Evolutionary conservation across 2,329 filamentous ascomycete species (phyloP), one percentile per base, ranked within the genome.

Genomic region (Emydomyces testavorans): DNA sequence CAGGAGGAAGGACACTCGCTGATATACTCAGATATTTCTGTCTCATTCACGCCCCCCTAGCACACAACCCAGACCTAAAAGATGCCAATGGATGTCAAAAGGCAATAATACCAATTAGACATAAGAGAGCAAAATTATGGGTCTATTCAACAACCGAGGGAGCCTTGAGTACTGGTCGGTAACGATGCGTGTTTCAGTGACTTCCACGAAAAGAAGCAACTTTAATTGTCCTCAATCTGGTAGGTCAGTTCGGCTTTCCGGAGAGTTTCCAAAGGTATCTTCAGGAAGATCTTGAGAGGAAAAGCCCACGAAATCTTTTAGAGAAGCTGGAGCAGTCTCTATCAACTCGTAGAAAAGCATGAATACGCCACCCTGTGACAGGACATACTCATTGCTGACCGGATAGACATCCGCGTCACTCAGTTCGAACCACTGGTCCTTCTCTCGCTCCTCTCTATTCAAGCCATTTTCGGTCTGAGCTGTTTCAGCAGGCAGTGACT

Each of bases 261-360:
- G 10, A 13, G 24, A 40, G 20, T 6, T 15, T 18, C 28, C 38
- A 13, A 29, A 11, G 29, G 5, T 6, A 10, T 26, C 18, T 8
- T 34, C 2, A 13, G 40, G n/a, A 16, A 15, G 15, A 4, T 15
- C 3, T 1, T n/a, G 21, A 10, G 15, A 31, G 3, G 42, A 37
- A 24, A 2, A 10, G 2, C 15, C 21, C 18, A 20, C 2, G 15
- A n/a, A 13, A 1, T 28, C 15, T 21, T 16, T 20, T 18, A 24
- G 20, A n/a, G 21, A 13, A 20, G 13, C 31, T 18, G 34, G 20
- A n/a, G 21, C 16, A 20, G 13, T 11, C 4, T 83, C 79, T 20
- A 83, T 69, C 39, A 77, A 78, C 62, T 98, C 90, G 63, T 96
- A 98, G 63, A 96, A 96, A 1, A 96, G 75, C 90, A 98, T 96